A percentile compares a stretch with the other conserved stretches of the same genome.
Conservation (phyloP, 2,329 filamentous ascomycete genomes). For the Sclerotinia borealis region DNA sequence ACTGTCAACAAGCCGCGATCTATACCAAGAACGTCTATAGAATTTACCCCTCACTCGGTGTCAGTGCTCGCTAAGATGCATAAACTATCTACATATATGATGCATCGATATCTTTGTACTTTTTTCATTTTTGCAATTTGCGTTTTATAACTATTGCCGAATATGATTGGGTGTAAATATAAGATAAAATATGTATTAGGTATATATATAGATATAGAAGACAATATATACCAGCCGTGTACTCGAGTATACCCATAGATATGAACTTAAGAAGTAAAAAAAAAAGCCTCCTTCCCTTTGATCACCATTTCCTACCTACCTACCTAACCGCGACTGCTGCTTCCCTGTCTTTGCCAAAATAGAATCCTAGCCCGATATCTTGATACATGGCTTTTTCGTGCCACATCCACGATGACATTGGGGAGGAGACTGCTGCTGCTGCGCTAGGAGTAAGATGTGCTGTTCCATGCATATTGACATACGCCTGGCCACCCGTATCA, state of each 20-base stretch:
- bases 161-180: neutral
- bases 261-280: neutral
- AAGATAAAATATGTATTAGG: neutral
- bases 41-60: too few relatives aligned
- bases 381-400: constrained; percentile 28
- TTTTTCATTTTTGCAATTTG: too few relatives aligned
- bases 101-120: too few relatives aligned
- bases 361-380: constrained; percentile 24
- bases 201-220: neutral
- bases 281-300: neutral
- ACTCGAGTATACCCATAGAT: neutral
- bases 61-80: too few relatives aligned
- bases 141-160: neutral
- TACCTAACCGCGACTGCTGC: too few relatives aligned
- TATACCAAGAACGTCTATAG: too few relatives aligned
- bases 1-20: too few relatives aligned
- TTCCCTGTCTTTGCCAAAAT: constrained; percentile 21
- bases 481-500: neutral
- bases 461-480: neutral
- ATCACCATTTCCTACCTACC: neutral
- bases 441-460: neutral
- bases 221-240: neutral
- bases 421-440: neutral
- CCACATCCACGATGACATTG: constrained; percentile 19
- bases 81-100: too few relatives aligned